These are phyloP conservation scores for Oryza meyeriana DNA, from an alignment of 176 grass and related monocot species.

Conservation along the genomic window DNA sequence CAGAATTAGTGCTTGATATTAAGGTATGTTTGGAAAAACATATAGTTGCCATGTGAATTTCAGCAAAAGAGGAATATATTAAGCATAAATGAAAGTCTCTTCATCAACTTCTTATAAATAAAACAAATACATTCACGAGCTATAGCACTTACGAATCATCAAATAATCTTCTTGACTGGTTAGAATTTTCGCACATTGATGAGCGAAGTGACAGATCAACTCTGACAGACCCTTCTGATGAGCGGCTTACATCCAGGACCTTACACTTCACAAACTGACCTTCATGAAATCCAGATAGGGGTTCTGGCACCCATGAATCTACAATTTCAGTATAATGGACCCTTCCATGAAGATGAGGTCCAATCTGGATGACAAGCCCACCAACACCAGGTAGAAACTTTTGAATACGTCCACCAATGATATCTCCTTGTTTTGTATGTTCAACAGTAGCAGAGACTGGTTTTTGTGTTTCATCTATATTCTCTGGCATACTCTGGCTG, in stretches of 20 bases:
- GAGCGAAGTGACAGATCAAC: constrained; percentile 82
- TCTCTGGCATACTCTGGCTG: constrained; percentile 12
- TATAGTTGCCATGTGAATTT: background rate
- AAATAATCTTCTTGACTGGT: constrained; percentile 8
- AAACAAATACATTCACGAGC: background rate
- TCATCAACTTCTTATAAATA: background rate
- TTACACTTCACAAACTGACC: constrained; percentile 95
- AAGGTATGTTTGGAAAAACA: background rate
- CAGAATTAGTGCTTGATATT: background rate
- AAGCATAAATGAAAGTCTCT: background rate
- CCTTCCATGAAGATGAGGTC: constrained; percentile 89
- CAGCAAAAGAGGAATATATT: background rate
- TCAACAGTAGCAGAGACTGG: constrained; percentile 27
- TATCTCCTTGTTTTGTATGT: constrained; percentile 71
- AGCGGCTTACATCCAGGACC: constrained; percentile 62
- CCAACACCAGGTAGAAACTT: constrained; percentile 87
- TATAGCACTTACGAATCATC: constrained; percentile 63
- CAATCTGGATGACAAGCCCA: constrained; percentile 81
- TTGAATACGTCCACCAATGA: constrained; percentile 78
- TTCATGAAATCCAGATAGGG: constrained; percentile 64
- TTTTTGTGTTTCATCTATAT: constrained; percentile 29
- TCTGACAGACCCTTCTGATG: constrained; percentile 66
- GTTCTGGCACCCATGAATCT: constrained; percentile 71
- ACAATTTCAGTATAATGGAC: constrained; percentile 95
- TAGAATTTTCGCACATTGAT: constrained; percentile 40